phyloP scores from a whole-genome alignment of 108 stramenopile species.

The Cyclostephanos tholiformis region DNA sequence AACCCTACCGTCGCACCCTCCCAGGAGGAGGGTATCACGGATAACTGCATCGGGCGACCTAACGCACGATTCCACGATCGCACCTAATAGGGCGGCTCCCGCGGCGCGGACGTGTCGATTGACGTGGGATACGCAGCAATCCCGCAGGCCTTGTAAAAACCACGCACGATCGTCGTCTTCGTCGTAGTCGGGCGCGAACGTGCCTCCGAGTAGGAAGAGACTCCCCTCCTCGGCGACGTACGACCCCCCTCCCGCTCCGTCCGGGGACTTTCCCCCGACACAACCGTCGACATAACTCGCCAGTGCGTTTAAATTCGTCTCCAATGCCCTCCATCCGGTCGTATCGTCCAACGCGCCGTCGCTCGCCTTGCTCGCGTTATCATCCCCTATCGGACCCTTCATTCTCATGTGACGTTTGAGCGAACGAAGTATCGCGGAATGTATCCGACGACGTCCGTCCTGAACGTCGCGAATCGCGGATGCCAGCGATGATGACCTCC shows the following conservation, averaged over 20 bases:
- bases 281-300: slow-evolving; percentile 82
- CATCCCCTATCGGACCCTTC: no score
- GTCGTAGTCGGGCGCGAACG: not conserved
- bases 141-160: slow-evolving; percentile 51
- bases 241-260: no score
- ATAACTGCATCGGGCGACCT: no score
- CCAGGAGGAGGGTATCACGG: not conserved
- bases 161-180: slow-evolving; percentile 2
- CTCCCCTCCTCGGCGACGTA: slow-evolving; percentile 33
- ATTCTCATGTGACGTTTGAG: no score
- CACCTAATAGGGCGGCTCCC: no score
- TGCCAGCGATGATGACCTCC: slow-evolving; percentile 26
- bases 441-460: no score
- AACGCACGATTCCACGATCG: slow-evolving; percentile 56
- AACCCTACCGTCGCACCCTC: slow-evolving; percentile 1
- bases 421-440: no score
- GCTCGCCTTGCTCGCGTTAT: slow-evolving; percentile 59
- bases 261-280: no score
- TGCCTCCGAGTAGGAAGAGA: not conserved
- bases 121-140: slow-evolving; percentile 80
- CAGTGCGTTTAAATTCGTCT: slow-evolving; percentile 92
- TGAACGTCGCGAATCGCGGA: slow-evolving; percentile 20
- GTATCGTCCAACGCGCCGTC: no score
- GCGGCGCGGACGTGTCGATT: slow-evolving; percentile 96
- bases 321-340: slow-evolving; percentile 96